phyloP scores from a whole-genome alignment of 2,329 filamentous ascomycete genomes.

The Thelonectria discophora region DNA sequence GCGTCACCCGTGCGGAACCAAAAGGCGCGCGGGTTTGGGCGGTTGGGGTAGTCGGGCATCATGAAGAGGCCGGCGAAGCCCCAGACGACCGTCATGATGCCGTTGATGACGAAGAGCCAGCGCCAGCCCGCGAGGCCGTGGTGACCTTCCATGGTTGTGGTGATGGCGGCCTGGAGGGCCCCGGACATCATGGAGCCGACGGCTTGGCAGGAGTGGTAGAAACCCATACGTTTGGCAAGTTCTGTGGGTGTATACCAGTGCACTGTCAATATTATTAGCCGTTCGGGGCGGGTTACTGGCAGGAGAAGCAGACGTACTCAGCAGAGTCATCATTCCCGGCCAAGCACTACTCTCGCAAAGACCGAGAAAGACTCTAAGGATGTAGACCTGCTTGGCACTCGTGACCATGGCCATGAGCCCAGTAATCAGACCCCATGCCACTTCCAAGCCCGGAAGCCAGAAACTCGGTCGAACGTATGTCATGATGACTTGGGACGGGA shows the following conservation, averaged over 20 bases:
- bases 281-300: not conserved
- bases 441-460: slow-evolving; percentile 50
- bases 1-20: slow-evolving; percentile 44
- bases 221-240: slow-evolving; percentile 45
- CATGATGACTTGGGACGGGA: slow-evolving; percentile 50
- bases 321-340: slow-evolving; percentile 48
- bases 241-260: slow-evolving; percentile 28
- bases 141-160: slow-evolving; percentile 49
- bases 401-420: slow-evolving; percentile 43
- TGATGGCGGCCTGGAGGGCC: slow-evolving; percentile 54
- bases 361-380: slow-evolving; percentile 53
- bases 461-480: slow-evolving; percentile 50
- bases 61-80: slow-evolving; percentile 46
- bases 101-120: slow-evolving; percentile 58
- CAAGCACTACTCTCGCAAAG: slow-evolving; percentile 49
- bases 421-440: slow-evolving; percentile 41
- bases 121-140: slow-evolving; percentile 53
- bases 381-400: slow-evolving; percentile 48
- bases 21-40: slow-evolving; percentile 38
- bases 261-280: slow-evolving; percentile 7
- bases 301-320: slow-evolving; percentile 32
- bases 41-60: slow-evolving; percentile 47
- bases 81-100: slow-evolving; percentile 47
- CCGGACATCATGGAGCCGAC: slow-evolving; percentile 55
- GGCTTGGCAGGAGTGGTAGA: slow-evolving; percentile 53